Percentiles rank a stretch among this genome's conserved stretches.
phyloP scores from a whole-genome alignment of 2,329 filamentous ascomycete species.

The Dactylellina cionopaga region DNA sequence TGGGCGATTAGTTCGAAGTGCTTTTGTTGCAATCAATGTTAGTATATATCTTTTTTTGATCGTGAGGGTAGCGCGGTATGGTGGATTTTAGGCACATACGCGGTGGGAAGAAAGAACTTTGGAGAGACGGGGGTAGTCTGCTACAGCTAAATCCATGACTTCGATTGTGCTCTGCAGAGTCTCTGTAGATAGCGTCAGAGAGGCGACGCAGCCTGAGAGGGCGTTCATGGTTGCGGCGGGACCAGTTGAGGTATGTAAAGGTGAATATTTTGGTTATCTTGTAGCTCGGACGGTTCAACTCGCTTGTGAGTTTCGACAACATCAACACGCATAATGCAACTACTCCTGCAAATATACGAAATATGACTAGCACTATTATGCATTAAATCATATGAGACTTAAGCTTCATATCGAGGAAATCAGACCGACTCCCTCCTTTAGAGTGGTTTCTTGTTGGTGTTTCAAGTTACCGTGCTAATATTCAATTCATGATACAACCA shows the following conservation, averaged over 20 bases:
- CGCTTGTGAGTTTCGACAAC: background rate
- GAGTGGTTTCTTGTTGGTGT: too few relatives aligned
- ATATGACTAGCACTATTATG: background rate
- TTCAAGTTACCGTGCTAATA: too few relatives aligned
- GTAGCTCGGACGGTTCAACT: background rate
- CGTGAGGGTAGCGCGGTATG: background rate
- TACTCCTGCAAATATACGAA: background rate
- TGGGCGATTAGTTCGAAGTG: constrained; percentile 95
- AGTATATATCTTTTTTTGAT: background rate
- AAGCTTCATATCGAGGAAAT: too few relatives aligned
- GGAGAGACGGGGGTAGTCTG: constrained; percentile 66
- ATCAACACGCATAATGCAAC: background rate
- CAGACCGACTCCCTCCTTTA: too few relatives aligned
- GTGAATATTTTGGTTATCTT: background rate
- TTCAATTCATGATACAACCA: too few relatives aligned
- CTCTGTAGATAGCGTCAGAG: constrained; percentile 70
- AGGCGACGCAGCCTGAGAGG: constrained; percentile 66
- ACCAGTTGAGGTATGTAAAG: background rate
- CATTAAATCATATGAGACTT: too few relatives aligned
- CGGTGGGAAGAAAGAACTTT: constrained; percentile 69
- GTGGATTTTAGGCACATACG: constrained; percentile 60
- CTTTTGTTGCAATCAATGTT: constrained; percentile 63
- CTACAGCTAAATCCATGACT: constrained; percentile 65
- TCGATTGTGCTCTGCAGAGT: constrained; percentile 71
- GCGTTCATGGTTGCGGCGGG: constrained; percentile 52